Conservation (phyloP, 495 filamentous ascomycete genomes). For the Penicillium pancosmium region DNA sequence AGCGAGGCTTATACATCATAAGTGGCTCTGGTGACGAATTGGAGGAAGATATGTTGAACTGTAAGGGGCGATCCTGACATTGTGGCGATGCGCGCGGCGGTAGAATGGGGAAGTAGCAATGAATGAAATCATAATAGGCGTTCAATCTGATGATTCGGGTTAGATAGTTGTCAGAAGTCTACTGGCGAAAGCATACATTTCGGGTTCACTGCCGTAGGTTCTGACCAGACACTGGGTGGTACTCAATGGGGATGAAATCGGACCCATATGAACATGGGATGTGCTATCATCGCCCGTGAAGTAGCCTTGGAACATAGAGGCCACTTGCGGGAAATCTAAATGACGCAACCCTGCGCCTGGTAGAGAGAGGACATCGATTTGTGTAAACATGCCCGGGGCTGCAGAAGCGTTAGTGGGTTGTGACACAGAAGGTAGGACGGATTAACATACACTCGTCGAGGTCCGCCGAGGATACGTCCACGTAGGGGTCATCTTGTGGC, state of each 20-base stretch:
- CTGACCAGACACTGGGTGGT: conserved; percentile 37
- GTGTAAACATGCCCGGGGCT: conserved; percentile 43
- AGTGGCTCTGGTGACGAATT: conserved; percentile 46
- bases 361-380: conserved; percentile 48
- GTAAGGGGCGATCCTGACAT: conserved; percentile 47
- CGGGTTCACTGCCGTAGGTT: conserved; percentile 45
- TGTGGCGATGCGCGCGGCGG: conserved; percentile 51
- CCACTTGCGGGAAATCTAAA: conserved; percentile 43
- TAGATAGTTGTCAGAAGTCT: conserved; percentile 12
- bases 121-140: conserved; percentile 63
- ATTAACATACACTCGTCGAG: conserved; percentile 42
- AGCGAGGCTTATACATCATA: conserved; percentile 49
- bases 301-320: conserved; percentile 42
- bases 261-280: conserved; percentile 35
- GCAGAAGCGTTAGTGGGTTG: conserved; percentile 17
- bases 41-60: conserved; percentile 44
- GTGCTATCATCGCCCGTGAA: conserved; percentile 31
- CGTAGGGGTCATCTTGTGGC: conserved; percentile 27
- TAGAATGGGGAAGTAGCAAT: conserved; percentile 61
- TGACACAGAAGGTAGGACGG: not conserved
- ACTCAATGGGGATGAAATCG: conserved; percentile 35
- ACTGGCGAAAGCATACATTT: conserved; percentile 36
- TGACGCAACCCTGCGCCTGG: conserved; percentile 47
- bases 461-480: conserved; percentile 24
- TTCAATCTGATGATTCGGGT: conserved; percentile 47